These are phyloP conservation scores for Alloteropsis semialata DNA, from an alignment of 176 grass and related monocot species.

Conservation along the genomic window DNA sequence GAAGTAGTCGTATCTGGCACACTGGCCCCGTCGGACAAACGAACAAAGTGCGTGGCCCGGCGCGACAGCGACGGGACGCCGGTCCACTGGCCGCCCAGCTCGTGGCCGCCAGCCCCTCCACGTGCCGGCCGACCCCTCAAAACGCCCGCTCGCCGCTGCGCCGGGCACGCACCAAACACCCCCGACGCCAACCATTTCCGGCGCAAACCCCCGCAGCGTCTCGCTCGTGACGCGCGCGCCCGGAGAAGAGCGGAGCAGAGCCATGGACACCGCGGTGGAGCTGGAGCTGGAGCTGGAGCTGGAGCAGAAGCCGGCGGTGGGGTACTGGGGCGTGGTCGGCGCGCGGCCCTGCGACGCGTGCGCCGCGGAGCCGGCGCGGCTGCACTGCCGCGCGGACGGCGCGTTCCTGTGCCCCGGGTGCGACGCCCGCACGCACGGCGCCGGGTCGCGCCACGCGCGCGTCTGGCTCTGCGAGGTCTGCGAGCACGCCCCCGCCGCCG, in stretches of 20 bases:
- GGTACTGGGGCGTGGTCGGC: not conserved
- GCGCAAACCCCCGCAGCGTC: not conserved
- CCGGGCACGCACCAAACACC: not conserved
- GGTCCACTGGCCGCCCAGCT: conserved; percentile 19
- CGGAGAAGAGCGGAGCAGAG: not conserved
- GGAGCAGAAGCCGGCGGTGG: conserved; percentile 22
- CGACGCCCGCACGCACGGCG: conserved; percentile 39
- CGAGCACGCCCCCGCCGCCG: conserved; percentile 52
- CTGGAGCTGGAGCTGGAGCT: not conserved
- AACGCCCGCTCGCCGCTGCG: not conserved
- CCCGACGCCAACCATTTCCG: not conserved
- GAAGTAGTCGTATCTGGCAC: not conserved
- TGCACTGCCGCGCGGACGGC: conserved; percentile 49
- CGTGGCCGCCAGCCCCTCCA: conserved; percentile 26
- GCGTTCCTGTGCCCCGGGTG: conserved; percentile 43
- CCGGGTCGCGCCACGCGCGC: conserved; percentile 42
- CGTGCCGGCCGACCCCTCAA: conserved; percentile 18
- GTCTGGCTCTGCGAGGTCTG: conserved; percentile 76
- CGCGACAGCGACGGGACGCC: conserved; percentile 16
- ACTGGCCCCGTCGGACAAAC: not conserved
- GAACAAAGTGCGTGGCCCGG: not conserved
- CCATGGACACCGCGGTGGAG: conserved; percentile 2
- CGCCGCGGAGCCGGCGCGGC: conserved; percentile 32
- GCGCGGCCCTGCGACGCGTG: conserved; percentile 43
- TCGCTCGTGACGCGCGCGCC: not conserved